Base-by-base conservation (phyloP, 75 land plant genomes). In the Cupressus sempervirens region DNA sequence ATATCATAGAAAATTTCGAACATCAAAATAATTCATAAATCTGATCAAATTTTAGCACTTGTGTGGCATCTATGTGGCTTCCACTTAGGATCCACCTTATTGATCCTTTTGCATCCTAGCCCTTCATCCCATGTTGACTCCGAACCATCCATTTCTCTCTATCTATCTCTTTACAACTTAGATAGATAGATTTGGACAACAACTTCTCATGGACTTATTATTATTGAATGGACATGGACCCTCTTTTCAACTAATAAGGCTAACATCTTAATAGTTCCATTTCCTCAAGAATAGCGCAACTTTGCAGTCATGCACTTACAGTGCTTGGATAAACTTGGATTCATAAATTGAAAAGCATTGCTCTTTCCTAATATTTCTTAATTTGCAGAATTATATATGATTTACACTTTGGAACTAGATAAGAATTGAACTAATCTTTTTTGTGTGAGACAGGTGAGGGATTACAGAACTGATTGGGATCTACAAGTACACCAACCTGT, bases 401-500 rank as follows among this genome's bases (percentile, higher is more conserved):
- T 77, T 68, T 36, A 41, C 15, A 16, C 40, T 35, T 82, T n/a
- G 26, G 26, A 35, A 82, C 3, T 6, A 70, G 13, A 30, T 15
- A 48, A 36, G 41, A 29, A 3, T 82, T 46, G 12, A 83, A 82
- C 26, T 13, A 1, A 15, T 52, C 45, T 26, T 40, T 62, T 43
- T 86, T 72, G n/a, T 81, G 40, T 34, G 58, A 48, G 81, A 29
- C 86, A 95, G 97, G 86, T 95, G 26, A 88, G 95, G 67, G 90
- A 95, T 87, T 90, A 88, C 84, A 90, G 95, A 80, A 46, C 80
- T 54, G 97, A 94, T 73, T 95, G 97, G 97, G 10, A 74, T 38
- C 90, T 95, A n/a, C 16, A 87, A 84, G 93, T 95, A 38, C 88
- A 83, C 80, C 90, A 95, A 86, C 95, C 95, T 16, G 87, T 91